Base-by-base conservation (phyloP, 176 grass and related monocot species). In the Avena atlantica region DNA sequence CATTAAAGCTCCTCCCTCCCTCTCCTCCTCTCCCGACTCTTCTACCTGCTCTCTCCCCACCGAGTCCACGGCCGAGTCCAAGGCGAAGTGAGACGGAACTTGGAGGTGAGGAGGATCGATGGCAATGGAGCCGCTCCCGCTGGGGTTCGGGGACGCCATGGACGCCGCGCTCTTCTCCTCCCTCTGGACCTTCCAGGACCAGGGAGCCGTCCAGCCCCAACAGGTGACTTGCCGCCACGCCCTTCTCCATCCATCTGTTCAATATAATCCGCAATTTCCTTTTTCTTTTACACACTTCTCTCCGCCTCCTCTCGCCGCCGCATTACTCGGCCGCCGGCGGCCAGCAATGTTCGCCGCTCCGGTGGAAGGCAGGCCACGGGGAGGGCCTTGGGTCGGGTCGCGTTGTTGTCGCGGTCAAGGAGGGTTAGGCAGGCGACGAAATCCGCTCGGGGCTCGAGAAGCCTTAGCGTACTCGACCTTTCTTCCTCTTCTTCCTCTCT, bases 51-150 rank as follows among this genome's bases (percentile, higher is more conserved):
- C 17, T 8, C 16, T 8, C 17, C 20, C 6, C 1, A n/a, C 34
- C 12, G 2, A 63, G 7, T 77, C n/a, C 25, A 56, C 29, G 37
- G 2, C 9, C 27, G 19, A 24, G 2, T 13, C 8, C 74, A 66
- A 64, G 61, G 61, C 61, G 12, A 5, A 9, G 64, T 5, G 64
- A 67, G 27, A 67, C 14, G 34, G 64, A 67, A 67, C 12, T 7
- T 13, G 25, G 42, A 61, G 37, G 6, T 42, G 23, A 34, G 12
- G 0, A 66, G 75, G 60, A 47, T 19, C 73, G 23, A 91, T 93
- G 89, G 89, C 91, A 76, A 88, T 95, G 89, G 93, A 95, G 19
- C 88, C 90, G 2, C 59, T 95, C 20, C 91, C 91, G 51, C 86
- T 85, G 20, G 84, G 89, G 67, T 59, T 85, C 12, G 88, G 83